Evolutionary conservation across 1,284 basidiomycete genomes (phyloP).

Genomic region (Gastroboletus turbinatus): DNA sequence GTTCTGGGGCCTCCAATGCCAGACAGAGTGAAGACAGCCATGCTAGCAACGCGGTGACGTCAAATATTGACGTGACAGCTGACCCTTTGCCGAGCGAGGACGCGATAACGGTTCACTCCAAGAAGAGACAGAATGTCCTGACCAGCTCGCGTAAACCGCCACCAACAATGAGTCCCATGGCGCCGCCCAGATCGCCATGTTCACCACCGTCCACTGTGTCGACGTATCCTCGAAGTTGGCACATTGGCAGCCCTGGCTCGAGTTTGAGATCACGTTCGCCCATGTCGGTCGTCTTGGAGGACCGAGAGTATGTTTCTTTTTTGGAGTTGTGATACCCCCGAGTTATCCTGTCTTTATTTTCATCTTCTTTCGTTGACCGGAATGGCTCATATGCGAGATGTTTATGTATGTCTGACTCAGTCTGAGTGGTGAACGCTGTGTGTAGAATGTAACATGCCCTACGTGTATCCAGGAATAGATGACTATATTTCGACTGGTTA

Average conservation of each 20-base stretch:
- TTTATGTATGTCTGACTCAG: not conserved
- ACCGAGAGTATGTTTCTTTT: conserved; percentile 30
- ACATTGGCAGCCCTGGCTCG: not conserved
- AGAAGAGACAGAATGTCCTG: conserved; percentile 4
- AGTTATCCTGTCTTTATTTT: not conserved
- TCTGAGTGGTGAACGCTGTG: not conserved
- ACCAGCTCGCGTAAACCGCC: not conserved
- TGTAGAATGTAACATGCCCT: not conserved
- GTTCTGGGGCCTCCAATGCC: conserved; percentile 1
- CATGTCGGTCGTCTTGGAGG: conserved; percentile 15
- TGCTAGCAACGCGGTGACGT: not conserved
- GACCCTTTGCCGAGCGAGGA: not conserved
- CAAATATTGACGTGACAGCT: not conserved
- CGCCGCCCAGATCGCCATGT: not conserved
- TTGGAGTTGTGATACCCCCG: conserved; percentile 22
- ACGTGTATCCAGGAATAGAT: not conserved
- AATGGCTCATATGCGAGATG: not conserved
- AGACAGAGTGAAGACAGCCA: conserved; percentile 1
- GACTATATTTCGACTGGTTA: not conserved
- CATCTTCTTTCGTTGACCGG: not conserved
- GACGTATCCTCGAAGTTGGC: not conserved
- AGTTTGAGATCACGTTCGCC: not conserved
- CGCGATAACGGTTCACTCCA: not conserved
- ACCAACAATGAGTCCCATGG: not conserved
- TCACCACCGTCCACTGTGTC: not conserved